These are phyloP conservation scores for Pseudogymnoascus sp. DNA, from an alignment of 2,329 filamentous ascomycete species.

Conservation along the genomic window DNA sequence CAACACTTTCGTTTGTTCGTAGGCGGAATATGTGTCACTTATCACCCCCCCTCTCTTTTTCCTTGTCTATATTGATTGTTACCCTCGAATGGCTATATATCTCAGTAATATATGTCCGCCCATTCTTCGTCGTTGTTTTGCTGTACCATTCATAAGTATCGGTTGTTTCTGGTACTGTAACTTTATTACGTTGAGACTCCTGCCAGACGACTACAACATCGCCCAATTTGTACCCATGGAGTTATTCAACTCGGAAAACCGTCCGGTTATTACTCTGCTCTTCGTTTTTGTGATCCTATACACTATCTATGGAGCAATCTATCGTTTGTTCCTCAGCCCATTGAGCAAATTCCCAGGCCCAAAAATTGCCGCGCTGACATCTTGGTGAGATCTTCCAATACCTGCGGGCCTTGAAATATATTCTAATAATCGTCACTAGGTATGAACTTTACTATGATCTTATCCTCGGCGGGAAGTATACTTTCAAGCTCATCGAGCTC, in stretches of 20 bases:
- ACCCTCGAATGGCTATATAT: neutral
- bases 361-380: slow-evolving; percentile 18
- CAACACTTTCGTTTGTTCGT: neutral
- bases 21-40: neutral
- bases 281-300: neutral
- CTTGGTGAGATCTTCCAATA: slow-evolving; percentile 11
- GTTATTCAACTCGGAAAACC: neutral
- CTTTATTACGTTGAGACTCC: neutral
- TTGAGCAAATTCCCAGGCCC: slow-evolving; percentile 21
- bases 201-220: neutral
- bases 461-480: slow-evolving; percentile 34
- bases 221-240: neutral
- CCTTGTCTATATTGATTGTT: neutral
- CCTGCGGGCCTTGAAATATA: neutral
- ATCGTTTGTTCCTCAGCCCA: slow-evolving; percentile 22
- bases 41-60: neutral
- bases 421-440: neutral
- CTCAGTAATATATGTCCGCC: neutral
- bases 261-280: neutral
- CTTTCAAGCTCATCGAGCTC: slow-evolving; percentile 33
- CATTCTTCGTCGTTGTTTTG: neutral
- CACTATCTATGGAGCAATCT: neutral
- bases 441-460: slow-evolving; percentile 34
- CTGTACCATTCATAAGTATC: neutral
- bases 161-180: neutral